Percentiles rank a stretch among this genome's conserved stretches.
Conservation (phyloP, 148 eudicot genomes). For the Limonium bicolor region DNA sequence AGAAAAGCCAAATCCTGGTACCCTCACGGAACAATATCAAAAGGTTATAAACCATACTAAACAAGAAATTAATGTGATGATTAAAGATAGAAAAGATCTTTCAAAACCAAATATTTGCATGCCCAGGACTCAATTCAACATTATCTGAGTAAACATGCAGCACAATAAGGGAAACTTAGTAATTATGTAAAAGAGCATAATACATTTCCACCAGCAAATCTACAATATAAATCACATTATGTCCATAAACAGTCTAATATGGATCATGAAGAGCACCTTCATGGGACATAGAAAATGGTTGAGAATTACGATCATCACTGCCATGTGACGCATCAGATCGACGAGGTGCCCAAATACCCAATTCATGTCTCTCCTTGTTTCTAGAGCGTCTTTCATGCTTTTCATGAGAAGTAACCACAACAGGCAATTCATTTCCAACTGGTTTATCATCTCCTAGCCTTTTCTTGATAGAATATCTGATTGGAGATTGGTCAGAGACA, state of each 20-base stretch:
- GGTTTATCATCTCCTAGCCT: constrained; percentile 40
- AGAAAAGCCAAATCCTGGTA: too few species aligned
- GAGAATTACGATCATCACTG: constrained; percentile 38
- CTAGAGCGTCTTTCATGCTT: constrained; percentile 71
- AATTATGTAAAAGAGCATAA: too few species aligned
- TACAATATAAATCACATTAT: neutral
- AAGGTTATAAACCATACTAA: too few species aligned
- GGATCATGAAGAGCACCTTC: constrained; percentile 79
- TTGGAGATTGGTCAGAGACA: constrained; percentile 15
- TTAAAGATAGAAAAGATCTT: too few species aligned
- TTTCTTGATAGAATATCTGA: constrained; percentile 17
- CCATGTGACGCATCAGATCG: constrained; percentile 58
- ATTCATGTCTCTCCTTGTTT: constrained; percentile 89
- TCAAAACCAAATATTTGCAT: too few species aligned
- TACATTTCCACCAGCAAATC: neutral
- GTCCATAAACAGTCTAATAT: neutral
- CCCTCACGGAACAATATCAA: too few species aligned
- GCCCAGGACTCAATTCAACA: too few species aligned
- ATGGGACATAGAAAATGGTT: constrained; percentile 19
- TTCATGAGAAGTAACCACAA: constrained; percentile 27
- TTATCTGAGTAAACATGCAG: too few species aligned
- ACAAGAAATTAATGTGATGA: too few species aligned
- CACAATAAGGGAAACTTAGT: too few species aligned
- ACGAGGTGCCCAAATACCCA: constrained; percentile 86
- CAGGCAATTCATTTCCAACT: constrained; percentile 24